A percentile compares a stretch with the other conserved stretches of the same genome.
Evolutionary conservation across 805 yeast genomes (phyloP).

Genomic region (Dipodascus albidus): DNA sequence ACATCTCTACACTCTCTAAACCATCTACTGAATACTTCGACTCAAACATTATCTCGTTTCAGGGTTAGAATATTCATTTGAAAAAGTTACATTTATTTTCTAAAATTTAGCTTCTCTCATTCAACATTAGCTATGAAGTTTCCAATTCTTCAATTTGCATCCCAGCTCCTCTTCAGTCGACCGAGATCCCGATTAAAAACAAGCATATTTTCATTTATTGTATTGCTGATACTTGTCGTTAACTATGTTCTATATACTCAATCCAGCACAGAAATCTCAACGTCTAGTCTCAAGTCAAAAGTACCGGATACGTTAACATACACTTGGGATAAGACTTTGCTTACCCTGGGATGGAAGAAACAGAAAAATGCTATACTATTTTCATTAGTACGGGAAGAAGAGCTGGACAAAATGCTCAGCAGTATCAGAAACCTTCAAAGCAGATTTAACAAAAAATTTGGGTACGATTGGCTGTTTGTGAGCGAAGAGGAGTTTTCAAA

Average conservation of each 20-base stretch:
- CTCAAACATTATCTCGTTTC: too few relatives aligned
- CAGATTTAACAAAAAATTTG: slow-evolving; percentile 55
- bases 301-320: background rate
- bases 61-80: too few relatives aligned
- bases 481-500: slow-evolving; percentile 59
- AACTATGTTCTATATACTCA: background rate
- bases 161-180: background rate
- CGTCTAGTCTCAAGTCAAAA: background rate
- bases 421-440: slow-evolving; percentile 53
- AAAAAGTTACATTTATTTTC: too few relatives aligned
- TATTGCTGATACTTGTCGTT: background rate
- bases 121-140: too few relatives aligned
- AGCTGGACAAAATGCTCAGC: slow-evolving; percentile 34
- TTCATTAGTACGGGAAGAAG: slow-evolving; percentile 62
- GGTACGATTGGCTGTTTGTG: slow-evolving; percentile 71
- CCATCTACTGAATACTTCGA: too few relatives aligned
- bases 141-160: background rate
- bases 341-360: background rate
- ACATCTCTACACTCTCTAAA: too few relatives aligned
- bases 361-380: slow-evolving; percentile 52
- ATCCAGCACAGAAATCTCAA: background rate
- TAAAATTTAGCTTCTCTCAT: too few relatives aligned
- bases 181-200: background rate
- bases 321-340: background rate
- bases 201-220: background rate